These are phyloP conservation scores for Stachybotrys echinatus DNA, from an alignment of 2,329 filamentous ascomycete species.

Conservation along the genomic window DNA sequence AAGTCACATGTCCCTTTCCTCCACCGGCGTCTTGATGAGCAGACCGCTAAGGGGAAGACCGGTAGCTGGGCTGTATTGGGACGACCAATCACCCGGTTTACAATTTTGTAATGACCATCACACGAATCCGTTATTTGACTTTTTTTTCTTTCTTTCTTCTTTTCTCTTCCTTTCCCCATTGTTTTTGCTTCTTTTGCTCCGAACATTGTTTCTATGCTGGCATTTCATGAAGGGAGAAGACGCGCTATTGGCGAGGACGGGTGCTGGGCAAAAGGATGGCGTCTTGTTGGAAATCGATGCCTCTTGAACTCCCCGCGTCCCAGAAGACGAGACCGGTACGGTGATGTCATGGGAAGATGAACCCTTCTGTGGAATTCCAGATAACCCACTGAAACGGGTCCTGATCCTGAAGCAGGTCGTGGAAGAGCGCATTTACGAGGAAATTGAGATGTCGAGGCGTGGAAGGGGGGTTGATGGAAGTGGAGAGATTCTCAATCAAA, in stretches of 20 bases:
- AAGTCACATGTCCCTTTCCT: neutral
- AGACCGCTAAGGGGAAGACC: neutral
- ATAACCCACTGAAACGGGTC: neutral
- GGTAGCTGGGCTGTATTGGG: neutral
- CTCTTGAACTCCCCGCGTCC: neutral
- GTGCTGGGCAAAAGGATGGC: neutral
- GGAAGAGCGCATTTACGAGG: too few species aligned
- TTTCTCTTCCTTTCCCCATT: neutral
- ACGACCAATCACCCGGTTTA: constrained; percentile 13
- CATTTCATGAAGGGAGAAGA: neutral
- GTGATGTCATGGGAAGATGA: too few species aligned
- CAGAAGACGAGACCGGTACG: neutral
- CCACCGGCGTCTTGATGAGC: neutral
- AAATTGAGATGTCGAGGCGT: too few species aligned
- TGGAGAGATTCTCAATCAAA: neutral
- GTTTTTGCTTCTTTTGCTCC: neutral
- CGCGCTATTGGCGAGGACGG: neutral
- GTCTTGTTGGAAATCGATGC: neutral
- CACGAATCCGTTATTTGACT: constrained; percentile 27
- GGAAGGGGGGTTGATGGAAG: too few species aligned
- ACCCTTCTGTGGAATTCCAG: too few species aligned
- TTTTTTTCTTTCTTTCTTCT: constrained; percentile 13
- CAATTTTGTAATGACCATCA: constrained; percentile 35
- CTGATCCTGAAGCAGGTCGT: too few species aligned
- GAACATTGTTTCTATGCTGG: neutral